phyloP scores from a whole-genome alignment of 345 rosid species.

The Brassica rapa region DNA sequence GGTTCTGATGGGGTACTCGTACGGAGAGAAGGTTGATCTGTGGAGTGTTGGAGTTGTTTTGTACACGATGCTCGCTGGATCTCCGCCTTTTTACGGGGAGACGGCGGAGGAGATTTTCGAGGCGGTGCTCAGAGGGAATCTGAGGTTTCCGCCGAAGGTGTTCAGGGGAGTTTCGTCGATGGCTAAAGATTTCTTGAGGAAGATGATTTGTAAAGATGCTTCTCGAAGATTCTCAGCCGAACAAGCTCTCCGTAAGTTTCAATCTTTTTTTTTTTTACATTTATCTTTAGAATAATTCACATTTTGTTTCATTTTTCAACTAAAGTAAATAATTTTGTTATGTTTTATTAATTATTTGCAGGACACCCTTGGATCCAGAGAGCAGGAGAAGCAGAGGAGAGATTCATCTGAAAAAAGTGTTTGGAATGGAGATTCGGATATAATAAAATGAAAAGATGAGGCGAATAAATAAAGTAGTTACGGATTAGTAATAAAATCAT shows the following conservation, averaged over 20 bases:
- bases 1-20: constrained; percentile 60
- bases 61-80: constrained; percentile 74
- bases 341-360: constrained; percentile 17
- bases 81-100: constrained; percentile 75
- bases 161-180: constrained; percentile 53
- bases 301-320: not conserved
- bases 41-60: constrained; percentile 82
- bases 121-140: constrained; percentile 60
- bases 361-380: constrained; percentile 70
- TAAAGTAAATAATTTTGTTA: not conserved
- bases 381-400: constrained; percentile 51
- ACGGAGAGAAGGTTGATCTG: constrained; percentile 67
- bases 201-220: constrained; percentile 70
- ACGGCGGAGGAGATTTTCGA: constrained; percentile 67
- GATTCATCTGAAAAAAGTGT: constrained; percentile 22
- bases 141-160: constrained; percentile 57
- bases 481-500: not conserved
- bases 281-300: not conserved
- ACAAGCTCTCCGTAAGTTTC: constrained; percentile 68
- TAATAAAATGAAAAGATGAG: no score
- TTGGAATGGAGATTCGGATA: not conserved
- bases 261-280: not conserved
- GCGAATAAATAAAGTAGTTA: constrained; percentile 5
- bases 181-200: constrained; percentile 74
- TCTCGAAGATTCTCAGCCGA: constrained; percentile 72